Evolutionary conservation across 352 stramenopile genomes (phyloP).

Genomic region (Pythium insidiosum): DNA sequence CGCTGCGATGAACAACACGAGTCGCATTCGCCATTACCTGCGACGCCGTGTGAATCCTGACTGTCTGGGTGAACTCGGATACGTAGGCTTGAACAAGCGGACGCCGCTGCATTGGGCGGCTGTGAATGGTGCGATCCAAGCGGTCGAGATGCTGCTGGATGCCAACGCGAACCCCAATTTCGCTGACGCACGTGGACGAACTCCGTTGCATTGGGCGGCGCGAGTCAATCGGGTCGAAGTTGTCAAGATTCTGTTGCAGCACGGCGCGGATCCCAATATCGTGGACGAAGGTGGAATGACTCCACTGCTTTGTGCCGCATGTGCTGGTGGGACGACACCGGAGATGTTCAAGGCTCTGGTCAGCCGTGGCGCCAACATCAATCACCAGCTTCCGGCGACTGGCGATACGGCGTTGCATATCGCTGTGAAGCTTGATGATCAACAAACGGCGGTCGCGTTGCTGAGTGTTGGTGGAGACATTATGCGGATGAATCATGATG

Average conservation of each 20-base stretch:
- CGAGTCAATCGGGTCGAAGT: constrained; percentile 65
- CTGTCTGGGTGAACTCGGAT: constrained; percentile 69
- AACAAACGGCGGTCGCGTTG: constrained; percentile 59
- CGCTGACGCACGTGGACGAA: constrained; percentile 56
- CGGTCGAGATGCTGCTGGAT: constrained; percentile 48
- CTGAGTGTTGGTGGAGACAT: constrained; percentile 69
- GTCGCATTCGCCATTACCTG: constrained; percentile 44
- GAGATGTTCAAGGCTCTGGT: constrained; percentile 76
- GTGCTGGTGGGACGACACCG: constrained; percentile 45
- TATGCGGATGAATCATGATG: constrained; percentile 63
- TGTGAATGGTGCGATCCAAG: constrained; percentile 52
- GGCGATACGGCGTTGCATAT: constrained; percentile 73
- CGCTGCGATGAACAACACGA: constrained; percentile 62
- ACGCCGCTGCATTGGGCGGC: constrained; percentile 75
- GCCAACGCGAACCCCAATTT: constrained; percentile 57
- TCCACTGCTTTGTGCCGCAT: constrained; percentile 63
- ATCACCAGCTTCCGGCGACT: constrained; percentile 53
- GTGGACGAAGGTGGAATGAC: constrained; percentile 74
- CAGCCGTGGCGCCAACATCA: constrained; percentile 55
- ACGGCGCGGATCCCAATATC: constrained; percentile 59
- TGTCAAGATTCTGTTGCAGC: constrained; percentile 40
- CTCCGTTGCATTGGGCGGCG: constrained; percentile 68
- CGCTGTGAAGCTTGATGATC: constrained; percentile 73
- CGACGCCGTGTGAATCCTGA: constrained; percentile 71
- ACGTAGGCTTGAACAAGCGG: constrained; percentile 74